Evolutionary conservation across 768 basidiomycete genomes (phyloP).

Genomic region (Termitomyces sp.): DNA sequence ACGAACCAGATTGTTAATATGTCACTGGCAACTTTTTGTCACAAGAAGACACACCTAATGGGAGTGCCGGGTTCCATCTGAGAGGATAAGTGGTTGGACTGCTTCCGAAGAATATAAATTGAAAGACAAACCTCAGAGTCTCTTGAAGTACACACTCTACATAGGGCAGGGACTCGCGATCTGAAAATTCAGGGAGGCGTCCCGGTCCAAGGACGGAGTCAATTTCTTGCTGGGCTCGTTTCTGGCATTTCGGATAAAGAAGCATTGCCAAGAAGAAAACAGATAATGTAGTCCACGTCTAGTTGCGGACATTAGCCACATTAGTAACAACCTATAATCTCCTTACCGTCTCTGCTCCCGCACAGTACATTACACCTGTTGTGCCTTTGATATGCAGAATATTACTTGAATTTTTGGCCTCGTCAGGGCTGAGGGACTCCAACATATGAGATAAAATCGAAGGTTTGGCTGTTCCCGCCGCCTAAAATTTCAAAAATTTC

Average conservation of each 20-base stretch:
- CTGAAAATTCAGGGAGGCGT: constrained; percentile 25
- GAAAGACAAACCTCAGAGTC: constrained; percentile 9
- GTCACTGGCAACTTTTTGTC: no score
- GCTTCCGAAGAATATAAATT: neutral
- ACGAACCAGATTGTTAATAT: no score
- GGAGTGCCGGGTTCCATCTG: constrained; percentile 1
- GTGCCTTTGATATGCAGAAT: constrained; percentile 16
- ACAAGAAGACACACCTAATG: no score
- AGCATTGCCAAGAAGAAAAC: constrained; percentile 28
- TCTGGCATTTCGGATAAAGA: constrained; percentile 20
- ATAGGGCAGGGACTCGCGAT: constrained; percentile 22
- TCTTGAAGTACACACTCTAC: constrained; percentile 18
- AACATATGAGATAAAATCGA: constrained; percentile 23
- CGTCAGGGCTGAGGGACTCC: constrained; percentile 14
- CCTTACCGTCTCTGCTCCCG: constrained; percentile 18
- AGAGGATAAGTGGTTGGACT: neutral
- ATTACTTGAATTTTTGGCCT: neutral
- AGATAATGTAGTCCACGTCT: constrained; percentile 14
- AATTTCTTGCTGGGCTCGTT: constrained; percentile 26
- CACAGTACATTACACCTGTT: constrained; percentile 10
- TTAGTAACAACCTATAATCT: no score
- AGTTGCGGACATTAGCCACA: neutral
- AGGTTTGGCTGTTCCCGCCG: constrained; percentile 22
- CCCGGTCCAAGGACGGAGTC: constrained; percentile 24
- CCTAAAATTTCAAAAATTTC: constrained; percentile 10